Percentiles rank a stretch among this genome's conserved stretches.
phyloP scores from a whole-genome alignment of 495 filamentous ascomycete species.

The Pseudotulostoma volvatum region DNA sequence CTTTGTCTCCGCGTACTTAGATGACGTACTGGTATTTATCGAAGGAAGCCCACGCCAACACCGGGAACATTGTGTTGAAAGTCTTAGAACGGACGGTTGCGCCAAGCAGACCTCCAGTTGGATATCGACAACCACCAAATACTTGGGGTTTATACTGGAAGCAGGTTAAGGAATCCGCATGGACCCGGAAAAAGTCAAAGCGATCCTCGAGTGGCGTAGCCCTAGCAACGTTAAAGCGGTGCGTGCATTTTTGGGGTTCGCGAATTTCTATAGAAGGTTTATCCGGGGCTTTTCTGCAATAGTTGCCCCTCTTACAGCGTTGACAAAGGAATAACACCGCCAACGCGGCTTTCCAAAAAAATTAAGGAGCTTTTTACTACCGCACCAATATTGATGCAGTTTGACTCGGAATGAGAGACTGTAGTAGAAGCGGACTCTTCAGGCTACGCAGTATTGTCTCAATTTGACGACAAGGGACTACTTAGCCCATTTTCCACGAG shows the following conservation, averaged over 20 bases:
- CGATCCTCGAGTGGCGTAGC: conserved; percentile 11
- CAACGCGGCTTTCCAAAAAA: conserved; percentile 50
- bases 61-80: conserved; percentile 6
- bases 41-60: conserved; percentile 8
- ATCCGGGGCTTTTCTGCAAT: conserved; percentile 11
- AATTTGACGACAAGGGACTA: conserved; percentile 9
- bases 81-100: conserved; percentile 11
- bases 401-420: conserved; percentile 7
- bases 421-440: conserved; percentile 13
- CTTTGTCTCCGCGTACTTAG: conserved; percentile 15
- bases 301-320: conserved; percentile 5
- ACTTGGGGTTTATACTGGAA: conserved; percentile 12
- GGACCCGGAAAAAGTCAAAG: conserved; percentile 10
- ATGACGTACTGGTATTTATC: conserved; percentile 16
- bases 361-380: conserved; percentile 24
- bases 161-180: conserved; percentile 10
- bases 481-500: conserved; percentile 5
- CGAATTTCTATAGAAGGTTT: conserved; percentile 21
- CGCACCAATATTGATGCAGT: conserved; percentile 11
- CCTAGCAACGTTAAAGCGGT: conserved; percentile 10
- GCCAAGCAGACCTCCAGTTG: conserved; percentile 7
- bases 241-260: conserved; percentile 15
- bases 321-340: conserved; percentile 35
- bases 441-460: conserved; percentile 9
- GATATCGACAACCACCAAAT: conserved; percentile 13